Conservation (phyloP, 2,329 filamentous ascomycete species). For the Leptographium wingfieldii region DNA sequence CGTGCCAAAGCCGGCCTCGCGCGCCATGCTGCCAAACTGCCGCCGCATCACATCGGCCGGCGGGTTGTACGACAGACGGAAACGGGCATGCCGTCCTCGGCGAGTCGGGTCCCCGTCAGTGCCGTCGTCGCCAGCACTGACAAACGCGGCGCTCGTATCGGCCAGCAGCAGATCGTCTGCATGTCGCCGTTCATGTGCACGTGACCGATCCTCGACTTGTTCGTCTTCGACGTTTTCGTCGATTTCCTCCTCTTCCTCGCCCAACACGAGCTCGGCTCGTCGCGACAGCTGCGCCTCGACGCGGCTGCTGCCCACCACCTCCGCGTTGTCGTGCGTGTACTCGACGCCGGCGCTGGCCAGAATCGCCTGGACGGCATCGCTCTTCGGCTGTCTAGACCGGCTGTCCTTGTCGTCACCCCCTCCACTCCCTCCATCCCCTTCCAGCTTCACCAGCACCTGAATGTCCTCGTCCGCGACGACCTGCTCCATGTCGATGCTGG, state of each 20-base stretch:
- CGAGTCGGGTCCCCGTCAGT: background rate
- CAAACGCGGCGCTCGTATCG: slow-evolving; percentile 25
- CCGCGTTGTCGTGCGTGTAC: slow-evolving; percentile 93
- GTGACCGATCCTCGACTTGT: background rate
- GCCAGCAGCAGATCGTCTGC: slow-evolving; percentile 29
- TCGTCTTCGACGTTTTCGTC: slow-evolving; percentile 18
- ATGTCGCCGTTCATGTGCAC: background rate
- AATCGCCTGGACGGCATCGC: slow-evolving; percentile 78
- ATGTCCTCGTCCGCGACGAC: slow-evolving; percentile 40
- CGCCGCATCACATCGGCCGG: slow-evolving; percentile 60
- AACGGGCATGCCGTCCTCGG: slow-evolving; percentile 14
- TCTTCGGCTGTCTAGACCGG: slow-evolving; percentile 18
- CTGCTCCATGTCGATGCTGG: slow-evolving; percentile 61
- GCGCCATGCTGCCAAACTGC: slow-evolving; percentile 87
- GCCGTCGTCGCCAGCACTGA: background rate
- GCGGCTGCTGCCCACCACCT: slow-evolving; percentile 85
- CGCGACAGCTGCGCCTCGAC: slow-evolving; percentile 78
- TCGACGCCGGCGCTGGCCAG: slow-evolving; percentile 77
- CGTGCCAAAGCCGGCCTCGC: slow-evolving; percentile 60
- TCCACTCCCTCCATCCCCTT: slow-evolving; percentile 32
- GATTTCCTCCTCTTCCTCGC: slow-evolving; percentile 25
- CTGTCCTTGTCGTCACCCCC: background rate
- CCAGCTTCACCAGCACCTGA: slow-evolving; percentile 31
- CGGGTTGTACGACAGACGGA: slow-evolving; percentile 51
- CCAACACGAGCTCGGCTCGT: slow-evolving; percentile 49